Conservation (phyloP, 2,329 filamentous ascomycete species). For the Trichoderma afroharzianum region DNA sequence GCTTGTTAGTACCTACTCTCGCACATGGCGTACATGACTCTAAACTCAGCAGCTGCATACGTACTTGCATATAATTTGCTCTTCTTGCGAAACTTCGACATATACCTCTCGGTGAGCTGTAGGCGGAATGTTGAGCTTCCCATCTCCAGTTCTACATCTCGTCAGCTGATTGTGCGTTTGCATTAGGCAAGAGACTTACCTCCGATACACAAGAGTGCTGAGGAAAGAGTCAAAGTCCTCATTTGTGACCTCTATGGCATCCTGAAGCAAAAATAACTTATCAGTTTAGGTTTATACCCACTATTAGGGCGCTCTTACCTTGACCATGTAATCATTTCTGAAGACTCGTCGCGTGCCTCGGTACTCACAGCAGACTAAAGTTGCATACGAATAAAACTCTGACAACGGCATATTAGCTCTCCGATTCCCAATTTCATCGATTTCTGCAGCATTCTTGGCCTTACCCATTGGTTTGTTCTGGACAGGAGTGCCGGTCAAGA, state of each 20-base stretch:
- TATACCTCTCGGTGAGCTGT: conserved; percentile 21
- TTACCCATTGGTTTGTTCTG: conserved; percentile 30
- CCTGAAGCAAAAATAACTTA: conserved; percentile 3
- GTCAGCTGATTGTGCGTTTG: conserved; percentile 20
- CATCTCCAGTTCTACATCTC: conserved; percentile 1
- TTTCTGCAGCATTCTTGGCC: not conserved
- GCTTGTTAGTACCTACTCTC: not conserved
- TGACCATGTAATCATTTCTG: conserved; percentile 18
- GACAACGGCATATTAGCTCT: conserved; percentile 16
- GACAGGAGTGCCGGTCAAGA: conserved; percentile 35
- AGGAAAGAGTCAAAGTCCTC: conserved; percentile 22
- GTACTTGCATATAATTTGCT: conserved; percentile 28
- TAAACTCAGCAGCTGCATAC: not conserved
- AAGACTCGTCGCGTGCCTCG: conserved; percentile 16
- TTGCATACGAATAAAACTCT: conserved; percentile 37
- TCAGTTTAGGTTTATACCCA: not conserved
- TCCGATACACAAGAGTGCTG: conserved; percentile 27
- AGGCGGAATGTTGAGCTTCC: conserved; percentile 26
- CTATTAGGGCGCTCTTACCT: conserved; percentile 17
- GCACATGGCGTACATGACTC: not conserved
- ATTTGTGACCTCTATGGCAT: not conserved
- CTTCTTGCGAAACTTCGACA: conserved; percentile 27
- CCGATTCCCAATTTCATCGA: not conserved
- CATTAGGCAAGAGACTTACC: conserved; percentile 20
- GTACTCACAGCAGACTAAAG: conserved; percentile 28